Conservation (phyloP, 352 stramenopile genomes). For the Globisporangium ultimum region DNA sequence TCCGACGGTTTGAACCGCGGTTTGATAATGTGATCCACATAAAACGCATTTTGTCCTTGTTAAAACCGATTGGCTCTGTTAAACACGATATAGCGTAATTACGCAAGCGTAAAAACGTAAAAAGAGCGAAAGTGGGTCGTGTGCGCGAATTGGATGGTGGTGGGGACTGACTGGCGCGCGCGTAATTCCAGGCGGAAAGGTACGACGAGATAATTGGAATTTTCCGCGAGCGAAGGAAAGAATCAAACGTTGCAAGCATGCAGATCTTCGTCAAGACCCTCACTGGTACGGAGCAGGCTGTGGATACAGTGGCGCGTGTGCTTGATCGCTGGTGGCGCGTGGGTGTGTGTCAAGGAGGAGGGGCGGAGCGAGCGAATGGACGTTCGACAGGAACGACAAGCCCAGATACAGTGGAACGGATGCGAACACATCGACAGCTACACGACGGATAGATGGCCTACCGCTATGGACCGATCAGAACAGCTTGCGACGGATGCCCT, state of each 20-base stretch:
- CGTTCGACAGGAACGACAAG: too few species aligned
- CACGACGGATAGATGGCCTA: too few species aligned
- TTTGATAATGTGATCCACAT: too few species aligned
- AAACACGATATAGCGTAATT: conserved; percentile 11
- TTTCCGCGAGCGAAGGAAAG: conserved; percentile 50
- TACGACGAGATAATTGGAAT: conserved; percentile 42
- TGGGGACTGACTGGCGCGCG: conserved; percentile 18
- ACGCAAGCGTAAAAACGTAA: conserved; percentile 10
- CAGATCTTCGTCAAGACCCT: conserved; percentile 58
- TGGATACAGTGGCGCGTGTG: neutral
- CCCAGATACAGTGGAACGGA: too few species aligned
- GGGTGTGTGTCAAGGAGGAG: neutral
- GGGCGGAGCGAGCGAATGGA: neutral
- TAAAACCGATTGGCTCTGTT: neutral
- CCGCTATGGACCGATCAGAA: too few species aligned
- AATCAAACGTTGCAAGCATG: conserved; percentile 40
- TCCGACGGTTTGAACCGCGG: too few species aligned
- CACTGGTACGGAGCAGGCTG: conserved; percentile 17
- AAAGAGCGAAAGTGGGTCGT: conserved; percentile 8
- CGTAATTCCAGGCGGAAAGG: neutral
- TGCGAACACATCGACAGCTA: too few species aligned
- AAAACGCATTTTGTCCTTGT: neutral
- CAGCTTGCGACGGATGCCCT: too few species aligned
- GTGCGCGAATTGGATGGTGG: conserved; percentile 25
- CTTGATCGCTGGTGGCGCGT: neutral